Evolutionary conservation across 2,329 filamentous ascomycete genomes (phyloP), one percentile per base, ranked within the genome.

Genomic region (Aphanoascus verrucosus): DNA sequence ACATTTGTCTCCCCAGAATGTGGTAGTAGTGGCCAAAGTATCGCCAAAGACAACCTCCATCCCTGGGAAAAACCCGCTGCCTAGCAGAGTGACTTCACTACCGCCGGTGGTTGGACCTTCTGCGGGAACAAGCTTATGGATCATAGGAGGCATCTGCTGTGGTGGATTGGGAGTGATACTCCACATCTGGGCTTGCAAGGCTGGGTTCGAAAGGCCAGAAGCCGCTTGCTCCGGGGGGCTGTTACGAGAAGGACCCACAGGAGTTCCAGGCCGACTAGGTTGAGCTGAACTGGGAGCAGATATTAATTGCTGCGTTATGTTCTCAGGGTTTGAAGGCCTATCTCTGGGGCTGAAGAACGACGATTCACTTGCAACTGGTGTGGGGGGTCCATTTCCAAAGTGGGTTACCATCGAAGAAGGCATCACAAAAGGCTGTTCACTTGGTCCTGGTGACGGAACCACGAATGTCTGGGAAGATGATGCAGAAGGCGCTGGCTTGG

Each of bases 31-130:
- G 15, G 82, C 81, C 45, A 78, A 72, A 14, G 73, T 75, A 57
- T 84, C 81, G 17, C 90, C 90, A 66, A 96, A 96, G 69, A 89
- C 85, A 52, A 95, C 86, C 57, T 90, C 86, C 57, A 94, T 77
- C 1, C 82, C 82, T 68, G 85, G 84, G 58, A 82, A 84, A 65
- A 95, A 94, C 12, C 84, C 82, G 58, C 83, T 86, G 15, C 90
- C 89, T 7, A 94, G 74, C 53, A 93, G 80, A 0, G 87, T 91
- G 2, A 95, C 88, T 66, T 96, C 89, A 50, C 88, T 89, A 41
- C 89, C 89, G 55, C 89, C 89, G 35, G 81, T 81, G 55, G 83
- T 86, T 5, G 89, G 86, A 0, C 89, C 89, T 67, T 94, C 86
- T 31, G 78, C 79, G 0, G 90, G 89, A 35, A 93, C 87, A 57